Base-by-base conservation (phyloP, 129 eudicot species). In the Arctium lappa region DNA sequence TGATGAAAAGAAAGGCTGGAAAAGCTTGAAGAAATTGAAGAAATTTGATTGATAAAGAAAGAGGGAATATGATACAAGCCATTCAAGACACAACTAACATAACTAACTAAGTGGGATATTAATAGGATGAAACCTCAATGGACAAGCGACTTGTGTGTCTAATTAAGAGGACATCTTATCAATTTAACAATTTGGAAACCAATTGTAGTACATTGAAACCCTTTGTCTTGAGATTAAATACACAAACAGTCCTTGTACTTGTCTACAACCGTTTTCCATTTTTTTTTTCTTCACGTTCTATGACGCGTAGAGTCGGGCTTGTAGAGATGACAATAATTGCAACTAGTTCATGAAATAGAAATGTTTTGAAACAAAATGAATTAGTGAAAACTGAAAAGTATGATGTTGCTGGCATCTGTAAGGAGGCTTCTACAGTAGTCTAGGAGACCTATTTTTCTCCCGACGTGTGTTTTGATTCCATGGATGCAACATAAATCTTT, bases 21-120 rank as follows among this genome's bases (percentile, higher is more conserved):
- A 75, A 77, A 77, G 3, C 8, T 78, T 76, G 74, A 72, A 78
- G 53, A 77, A 77, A 50, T 69, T 46, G 77, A 48, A 83, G 79
- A 78, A 77, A 56, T 16, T 72, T 78, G 86, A 42, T 72, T 78
- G 83, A 84, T 78, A 84, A 84, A 48, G 72, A 79, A 83, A 66
- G 48, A 82, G 75, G 53, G 74, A 78, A 60, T 18, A 27, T 22
- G 69, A 79, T 84, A 32, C 60, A 62, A 72, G 50, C 78, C 80
- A 73, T 84, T 79, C 71, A 79, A 13, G 30, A 68, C 18, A 44
- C 62, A 84, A 84, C 83, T 33, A 78, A 84, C 80, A 40, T 83
- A 72, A 78, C 75, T 78, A 83, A 83, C 71, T 33, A 36, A 65
- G 9, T 73, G 73, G 60, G 37, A 73, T 31, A 30, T 22, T 22